Evolutionary conservation across 2,329 filamentous ascomycete genomes (phyloP).

Genomic region (Pleomassaria siparia): DNA sequence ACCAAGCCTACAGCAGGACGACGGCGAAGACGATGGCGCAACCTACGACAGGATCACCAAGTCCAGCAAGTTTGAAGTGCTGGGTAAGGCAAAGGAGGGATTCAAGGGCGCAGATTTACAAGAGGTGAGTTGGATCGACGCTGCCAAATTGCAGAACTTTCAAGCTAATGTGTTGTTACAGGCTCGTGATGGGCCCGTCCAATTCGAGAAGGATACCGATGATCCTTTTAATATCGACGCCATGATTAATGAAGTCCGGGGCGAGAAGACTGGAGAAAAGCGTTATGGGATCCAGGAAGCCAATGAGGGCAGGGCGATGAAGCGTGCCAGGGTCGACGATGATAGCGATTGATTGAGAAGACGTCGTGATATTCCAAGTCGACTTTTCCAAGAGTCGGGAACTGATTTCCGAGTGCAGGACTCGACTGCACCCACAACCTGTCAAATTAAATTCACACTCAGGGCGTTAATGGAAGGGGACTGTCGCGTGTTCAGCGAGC

Average conservation of each 20-base stretch:
- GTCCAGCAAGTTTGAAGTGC: slow-evolving; percentile 79
- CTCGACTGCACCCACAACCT: background rate
- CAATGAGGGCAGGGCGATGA: slow-evolving; percentile 52
- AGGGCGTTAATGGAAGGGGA: no score
- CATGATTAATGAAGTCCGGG: slow-evolving; percentile 79
- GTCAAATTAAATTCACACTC: no score
- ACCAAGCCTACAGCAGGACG: slow-evolving; percentile 69
- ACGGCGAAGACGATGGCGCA: slow-evolving; percentile 77
- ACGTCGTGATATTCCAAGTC: no score
- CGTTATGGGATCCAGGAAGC: slow-evolving; percentile 75
- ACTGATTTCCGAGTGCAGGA: background rate
- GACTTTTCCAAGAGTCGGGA: no score
- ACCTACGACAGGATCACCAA: slow-evolving; percentile 86
- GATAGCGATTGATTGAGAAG: slow-evolving; percentile 49
- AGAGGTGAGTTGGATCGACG: slow-evolving; percentile 60
- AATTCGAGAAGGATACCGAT: slow-evolving; percentile 86
- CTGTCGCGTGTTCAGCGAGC: no score
- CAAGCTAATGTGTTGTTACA: slow-evolving; percentile 43
- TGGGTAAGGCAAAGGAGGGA: slow-evolving; percentile 79
- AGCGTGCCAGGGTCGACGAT: slow-evolving; percentile 77
- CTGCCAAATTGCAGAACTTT: background rate
- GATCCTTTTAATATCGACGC: slow-evolving; percentile 95
- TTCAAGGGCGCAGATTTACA: slow-evolving; percentile 85
- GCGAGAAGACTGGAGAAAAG: slow-evolving; percentile 65
- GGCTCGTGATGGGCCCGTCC: slow-evolving; percentile 85